Evolutionary conservation across 2,329 filamentous ascomycete genomes (phyloP).

Genomic region (Sporothrix curviconia): DNA sequence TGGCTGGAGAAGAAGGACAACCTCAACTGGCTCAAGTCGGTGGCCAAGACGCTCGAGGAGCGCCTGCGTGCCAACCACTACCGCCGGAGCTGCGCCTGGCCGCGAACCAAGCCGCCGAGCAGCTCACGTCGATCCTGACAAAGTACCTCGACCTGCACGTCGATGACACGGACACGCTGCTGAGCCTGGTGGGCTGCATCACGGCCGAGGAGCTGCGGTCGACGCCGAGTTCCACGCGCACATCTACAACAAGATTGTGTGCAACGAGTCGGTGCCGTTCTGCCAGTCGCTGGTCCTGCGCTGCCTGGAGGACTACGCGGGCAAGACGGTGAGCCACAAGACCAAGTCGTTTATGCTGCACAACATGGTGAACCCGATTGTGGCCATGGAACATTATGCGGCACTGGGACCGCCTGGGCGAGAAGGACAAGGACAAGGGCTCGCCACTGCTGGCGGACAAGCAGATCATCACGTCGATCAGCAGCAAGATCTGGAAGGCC

Average conservation of each 20-base stretch:
- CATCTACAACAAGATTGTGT: constrained; percentile 80
- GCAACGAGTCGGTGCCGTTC: constrained; percentile 75
- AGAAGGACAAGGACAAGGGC: constrained; percentile 36
- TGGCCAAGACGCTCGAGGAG: constrained; percentile 72
- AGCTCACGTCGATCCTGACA: constrained; percentile 78
- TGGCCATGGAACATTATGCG: constrained; percentile 94
- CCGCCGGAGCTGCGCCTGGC: constrained; percentile 67
- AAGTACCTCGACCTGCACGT: constrained; percentile 69
- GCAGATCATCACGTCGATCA: constrained; percentile 79
- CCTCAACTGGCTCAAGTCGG: constrained; percentile 53
- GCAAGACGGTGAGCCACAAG: constrained; percentile 72
- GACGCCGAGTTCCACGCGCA: constrained; percentile 68
- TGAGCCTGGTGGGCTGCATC: constrained; percentile 75
- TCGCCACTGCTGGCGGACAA: constrained; percentile 72
- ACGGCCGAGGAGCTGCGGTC: constrained; percentile 76
- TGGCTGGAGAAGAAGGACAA: constrained; percentile 72
- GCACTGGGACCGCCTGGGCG: constrained; percentile 59
- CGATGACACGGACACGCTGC: constrained; percentile 74
- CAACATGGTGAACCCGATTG: constrained; percentile 88
- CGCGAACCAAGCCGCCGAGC: constrained; percentile 81
- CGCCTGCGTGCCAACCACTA: constrained; percentile 66
- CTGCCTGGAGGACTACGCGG: constrained; percentile 81
- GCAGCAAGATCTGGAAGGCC: constrained; percentile 88
- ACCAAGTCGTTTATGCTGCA: constrained; percentile 90
- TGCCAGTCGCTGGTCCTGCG: constrained; percentile 76